phyloP scores from a whole-genome alignment of 345 rosid genomes.

The Sisymbrium altissimum region DNA sequence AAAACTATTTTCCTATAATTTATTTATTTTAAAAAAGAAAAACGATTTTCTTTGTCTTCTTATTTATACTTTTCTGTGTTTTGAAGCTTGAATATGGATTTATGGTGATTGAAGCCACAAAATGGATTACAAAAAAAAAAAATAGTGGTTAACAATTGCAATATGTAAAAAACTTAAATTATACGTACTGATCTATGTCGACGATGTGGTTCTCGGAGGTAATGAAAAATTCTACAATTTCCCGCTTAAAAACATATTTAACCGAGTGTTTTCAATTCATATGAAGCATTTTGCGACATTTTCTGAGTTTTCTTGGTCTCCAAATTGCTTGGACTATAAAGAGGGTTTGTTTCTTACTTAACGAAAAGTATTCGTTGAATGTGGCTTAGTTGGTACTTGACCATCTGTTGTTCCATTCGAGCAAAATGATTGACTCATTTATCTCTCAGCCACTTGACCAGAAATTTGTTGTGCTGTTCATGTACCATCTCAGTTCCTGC shows the following conservation, averaged over 20 bases:
- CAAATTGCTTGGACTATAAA: no score
- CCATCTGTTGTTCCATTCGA: no score
- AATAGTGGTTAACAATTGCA: not conserved
- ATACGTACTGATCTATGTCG: not conserved
- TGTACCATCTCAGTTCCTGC: no score
- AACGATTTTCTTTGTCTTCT: not conserved
- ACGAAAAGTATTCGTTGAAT: no score
- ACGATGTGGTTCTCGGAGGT: not conserved
- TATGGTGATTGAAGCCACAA: not conserved
- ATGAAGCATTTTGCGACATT: no score
- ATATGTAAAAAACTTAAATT: not conserved
- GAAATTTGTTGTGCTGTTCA: no score
- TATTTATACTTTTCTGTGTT: not conserved
- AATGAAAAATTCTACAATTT: not conserved
- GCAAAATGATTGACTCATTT: no score
- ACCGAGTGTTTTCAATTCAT: no score
- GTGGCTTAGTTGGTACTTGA: no score
- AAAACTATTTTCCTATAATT: not conserved
- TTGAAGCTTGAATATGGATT: not conserved
- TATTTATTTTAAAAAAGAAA: not conserved
- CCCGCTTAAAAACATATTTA: not conserved
- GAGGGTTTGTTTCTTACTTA: no score
- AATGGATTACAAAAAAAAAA: not conserved
- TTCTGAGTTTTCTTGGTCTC: no score
- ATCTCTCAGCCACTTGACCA: no score